A percentile compares a stretch with the other conserved stretches of the same genome.
Conservation (phyloP, 2,329 filamentous ascomycete species). For the Ascochyta viciae-villosae region DNA sequence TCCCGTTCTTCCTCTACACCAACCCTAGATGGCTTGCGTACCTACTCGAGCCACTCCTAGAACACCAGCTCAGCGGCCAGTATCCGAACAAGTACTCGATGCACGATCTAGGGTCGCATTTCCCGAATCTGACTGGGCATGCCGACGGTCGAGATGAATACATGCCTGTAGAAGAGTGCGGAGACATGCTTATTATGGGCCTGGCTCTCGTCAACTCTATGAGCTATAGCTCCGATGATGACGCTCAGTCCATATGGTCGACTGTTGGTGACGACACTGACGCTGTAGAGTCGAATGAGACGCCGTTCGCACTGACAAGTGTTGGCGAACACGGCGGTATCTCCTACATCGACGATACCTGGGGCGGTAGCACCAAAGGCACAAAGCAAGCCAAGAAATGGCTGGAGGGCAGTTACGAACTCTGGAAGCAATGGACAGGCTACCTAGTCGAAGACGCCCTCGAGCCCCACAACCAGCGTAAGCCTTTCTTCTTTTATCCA, state of each 20-base stretch:
- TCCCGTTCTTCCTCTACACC: constrained; percentile 86
- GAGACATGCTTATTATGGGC: constrained; percentile 84
- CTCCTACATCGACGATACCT: constrained; percentile 66
- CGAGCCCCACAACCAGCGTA: constrained; percentile 74
- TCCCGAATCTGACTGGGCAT: constrained; percentile 80
- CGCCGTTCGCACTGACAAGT: constrained; percentile 57
- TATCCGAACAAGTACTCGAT: constrained; percentile 84
- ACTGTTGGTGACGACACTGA: constrained; percentile 48
- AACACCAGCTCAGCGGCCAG: constrained; percentile 81
- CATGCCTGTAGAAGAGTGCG: constrained; percentile 80
- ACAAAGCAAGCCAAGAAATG: constrained; percentile 66
- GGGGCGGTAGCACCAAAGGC: constrained; percentile 63
- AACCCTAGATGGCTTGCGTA: constrained; percentile 83
- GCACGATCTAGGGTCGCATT: constrained; percentile 76
- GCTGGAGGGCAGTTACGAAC: constrained; percentile 72
- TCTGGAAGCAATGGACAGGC: constrained; percentile 79
- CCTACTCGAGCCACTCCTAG: constrained; percentile 78
- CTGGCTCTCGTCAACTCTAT: constrained; percentile 78
- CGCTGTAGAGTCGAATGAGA: constrained; percentile 33
- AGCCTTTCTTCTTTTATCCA: constrained; percentile 21
- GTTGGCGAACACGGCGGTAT: constrained; percentile 60
- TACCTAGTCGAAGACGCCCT: constrained; percentile 79
- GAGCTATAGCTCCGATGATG: constrained; percentile 64
- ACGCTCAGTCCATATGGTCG: constrained; percentile 66
- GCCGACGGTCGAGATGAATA: constrained; percentile 73